phyloP scores from a whole-genome alignment of 306 rosid species.

The Quercus suber region DNA sequence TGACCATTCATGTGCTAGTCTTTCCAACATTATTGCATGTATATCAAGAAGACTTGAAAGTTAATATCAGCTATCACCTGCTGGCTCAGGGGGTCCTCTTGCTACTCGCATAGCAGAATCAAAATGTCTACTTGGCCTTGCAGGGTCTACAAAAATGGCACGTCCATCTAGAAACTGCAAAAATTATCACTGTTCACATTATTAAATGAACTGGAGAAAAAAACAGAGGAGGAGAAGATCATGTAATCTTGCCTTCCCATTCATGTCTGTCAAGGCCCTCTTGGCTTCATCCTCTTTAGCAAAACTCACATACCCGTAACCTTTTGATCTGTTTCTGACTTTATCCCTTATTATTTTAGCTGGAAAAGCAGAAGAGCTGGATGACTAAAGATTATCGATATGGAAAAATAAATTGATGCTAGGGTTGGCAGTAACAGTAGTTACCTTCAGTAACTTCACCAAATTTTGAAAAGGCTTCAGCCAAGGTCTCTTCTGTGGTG shows the following conservation, averaged over 20 bases:
- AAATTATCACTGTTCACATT: background rate
- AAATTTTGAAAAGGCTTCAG: constrained; percentile 13
- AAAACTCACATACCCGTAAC: constrained; percentile 21
- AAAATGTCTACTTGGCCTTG: background rate
- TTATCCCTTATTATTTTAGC: constrained; percentile 2
- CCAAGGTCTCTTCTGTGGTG: constrained; percentile 15
- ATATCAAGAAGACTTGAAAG: background rate
- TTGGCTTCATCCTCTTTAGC: constrained; percentile 16
- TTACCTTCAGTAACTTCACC: constrained; percentile 19
- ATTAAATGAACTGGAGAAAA: background rate
- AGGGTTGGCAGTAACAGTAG: background rate
- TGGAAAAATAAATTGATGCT: background rate
- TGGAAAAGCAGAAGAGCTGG: constrained; percentile 1
- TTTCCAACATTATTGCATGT: background rate
- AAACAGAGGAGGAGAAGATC: background rate
- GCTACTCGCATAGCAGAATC: background rate
- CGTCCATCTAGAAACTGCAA: constrained; percentile 16
- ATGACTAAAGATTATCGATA: background rate
- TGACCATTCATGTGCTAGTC: background rate
- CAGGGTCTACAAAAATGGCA: constrained; percentile 27
- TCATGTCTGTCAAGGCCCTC: constrained; percentile 12
- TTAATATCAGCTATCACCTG: background rate
- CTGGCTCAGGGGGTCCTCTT: constrained; percentile 1
- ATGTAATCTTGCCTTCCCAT: constrained; percentile 21
- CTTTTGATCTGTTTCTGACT: constrained; percentile 14